Base-by-base conservation (phyloP, 805 yeast genomes). In the Myxozyma udenii region DNA sequence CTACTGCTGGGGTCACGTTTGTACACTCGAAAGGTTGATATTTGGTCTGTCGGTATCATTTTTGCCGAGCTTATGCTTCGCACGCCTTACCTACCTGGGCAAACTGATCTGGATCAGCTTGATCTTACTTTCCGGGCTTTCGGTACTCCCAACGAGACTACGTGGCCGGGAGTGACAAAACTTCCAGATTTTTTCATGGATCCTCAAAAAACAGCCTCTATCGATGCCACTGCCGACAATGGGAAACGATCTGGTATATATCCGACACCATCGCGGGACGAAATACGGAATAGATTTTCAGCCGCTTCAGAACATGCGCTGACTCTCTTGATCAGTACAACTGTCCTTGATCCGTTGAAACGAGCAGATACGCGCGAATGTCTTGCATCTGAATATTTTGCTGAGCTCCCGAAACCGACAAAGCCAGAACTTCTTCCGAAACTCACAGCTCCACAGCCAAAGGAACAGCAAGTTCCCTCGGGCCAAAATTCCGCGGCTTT, bases 21-120 rank as follows among this genome's bases (percentile, higher is more conserved):
- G 67, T 93, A 93, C 64, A 84, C 96, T 0, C 84, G 83, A 1
- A 95, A 95, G 0, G 79, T 93, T 2, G 99, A 93, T 69, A 73
- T 89, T 11, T 93, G 99, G 99, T 91, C 98, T 0, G 86, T 90
- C 3, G 99, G 99, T 1, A 80, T 89, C 33, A 91, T 93, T 2
- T 93, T 93, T 72, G 98, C 98, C 0, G 99, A 93, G 64, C 71
- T 93, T 61, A 88, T 93, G 96, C 74, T 93, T 60, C 76, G 99
- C 64, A 87, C 87, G 2, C 98, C 99, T 1, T 93, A 93, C 68
- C 70, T 95, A 41, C 96, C 99, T 0, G 98, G 98, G 0, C 81
- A 80, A 61, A 88, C 86, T 59, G 98, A 93, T 66, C 68, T 80
- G 1, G 96, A 90, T 64, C 99, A 93, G 66, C 69, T 90, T 36